A percentile compares a stretch with the other conserved stretches of the same genome.
phyloP scores from a whole-genome alignment of 176 grass and related monocot genomes.

The Stipa capillata region DNA sequence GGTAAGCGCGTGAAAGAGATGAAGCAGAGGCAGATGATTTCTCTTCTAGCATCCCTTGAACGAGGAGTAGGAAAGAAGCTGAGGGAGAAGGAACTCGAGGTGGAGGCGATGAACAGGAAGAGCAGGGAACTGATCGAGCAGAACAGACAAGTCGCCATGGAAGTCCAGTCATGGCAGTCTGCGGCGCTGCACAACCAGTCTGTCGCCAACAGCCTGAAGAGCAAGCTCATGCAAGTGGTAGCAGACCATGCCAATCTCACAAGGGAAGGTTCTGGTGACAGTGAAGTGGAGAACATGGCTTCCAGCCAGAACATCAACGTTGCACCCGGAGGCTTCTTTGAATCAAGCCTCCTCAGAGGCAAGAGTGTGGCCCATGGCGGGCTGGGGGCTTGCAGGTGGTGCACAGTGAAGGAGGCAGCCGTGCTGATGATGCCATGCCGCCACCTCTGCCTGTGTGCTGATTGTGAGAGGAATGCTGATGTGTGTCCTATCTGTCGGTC shows the following conservation, averaged over 20 bases:
- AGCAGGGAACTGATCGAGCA: conserved; percentile 40
- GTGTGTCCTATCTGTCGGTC: conserved; percentile 40
- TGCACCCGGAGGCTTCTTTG: not conserved
- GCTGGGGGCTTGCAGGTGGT: conserved; percentile 25
- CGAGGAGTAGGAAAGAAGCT: conserved; percentile 43
- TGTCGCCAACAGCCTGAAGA: conserved; percentile 30
- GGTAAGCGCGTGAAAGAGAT: conserved; percentile 34
- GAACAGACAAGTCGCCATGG: conserved; percentile 36
- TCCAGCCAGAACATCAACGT: not conserved
- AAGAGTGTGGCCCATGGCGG: not conserved
- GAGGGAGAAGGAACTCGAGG: conserved; percentile 46
- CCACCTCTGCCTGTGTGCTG: conserved; percentile 47
- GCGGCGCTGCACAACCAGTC: conserved; percentile 36
- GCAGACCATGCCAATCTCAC: conserved; percentile 25
- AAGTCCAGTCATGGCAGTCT: conserved; percentile 47
- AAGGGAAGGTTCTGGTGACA: conserved; percentile 47
- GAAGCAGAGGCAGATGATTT: conserved; percentile 29
- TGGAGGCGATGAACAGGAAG: conserved; percentile 41
- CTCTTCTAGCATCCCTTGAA: conserved; percentile 22
- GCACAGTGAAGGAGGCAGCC: conserved; percentile 6
- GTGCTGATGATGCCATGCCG: conserved; percentile 60
- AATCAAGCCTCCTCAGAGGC: conserved; percentile 1
- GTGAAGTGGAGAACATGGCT: conserved; percentile 18
- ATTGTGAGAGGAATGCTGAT: conserved; percentile 28
- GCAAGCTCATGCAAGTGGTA: conserved; percentile 36